Percentiles rank a stretch among this genome's conserved stretches.
phyloP scores from a whole-genome alignment of 1,284 basidiomycete species.

The Puccinia polysora region DNA sequence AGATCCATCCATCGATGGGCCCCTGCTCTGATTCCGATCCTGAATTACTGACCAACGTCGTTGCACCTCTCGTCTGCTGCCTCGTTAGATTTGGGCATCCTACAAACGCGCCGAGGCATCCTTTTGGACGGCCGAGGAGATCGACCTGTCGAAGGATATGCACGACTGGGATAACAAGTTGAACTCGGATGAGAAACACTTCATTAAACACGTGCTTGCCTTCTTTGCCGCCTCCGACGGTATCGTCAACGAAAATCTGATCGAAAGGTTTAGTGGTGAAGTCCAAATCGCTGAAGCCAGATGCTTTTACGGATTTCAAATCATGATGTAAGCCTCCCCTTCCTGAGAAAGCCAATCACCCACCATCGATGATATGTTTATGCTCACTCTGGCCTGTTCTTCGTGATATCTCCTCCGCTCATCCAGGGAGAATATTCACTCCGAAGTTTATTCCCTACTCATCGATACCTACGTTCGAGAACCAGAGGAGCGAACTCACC shows the following conservation, averaged over 20 bases:
- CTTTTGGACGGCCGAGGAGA: conserved; percentile 98
- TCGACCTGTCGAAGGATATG: conserved; percentile 88
- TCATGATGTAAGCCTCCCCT: conserved; percentile 73
- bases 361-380: not conserved
- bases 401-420: not conserved
- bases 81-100: conserved; percentile 83
- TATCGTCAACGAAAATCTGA: conserved; percentile 94
- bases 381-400: not conserved
- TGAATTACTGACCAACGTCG: too few species aligned
- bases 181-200: conserved; percentile 89
- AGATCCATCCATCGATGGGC: not conserved
- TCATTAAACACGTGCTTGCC: conserved; percentile 91
- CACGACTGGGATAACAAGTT: conserved; percentile 85
- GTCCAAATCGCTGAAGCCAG: conserved; percentile 92
- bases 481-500: conserved; percentile 70
- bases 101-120: conserved; percentile 76
- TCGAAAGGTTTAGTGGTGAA: conserved; percentile 90
- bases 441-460: conserved; percentile 94
- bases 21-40: too few species aligned
- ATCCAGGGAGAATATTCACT: conserved; percentile 78
- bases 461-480: conserved; percentile 98
- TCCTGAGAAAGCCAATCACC: not conserved
- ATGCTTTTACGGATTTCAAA: conserved; percentile 98
- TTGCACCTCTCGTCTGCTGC: not conserved
- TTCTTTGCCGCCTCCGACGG: conserved; percentile 97